A percentile compares a stretch with the other conserved stretches of the same genome.
phyloP scores from a whole-genome alignment of 768 basidiomycete genomes.

The Auriculariales sp. region DNA sequence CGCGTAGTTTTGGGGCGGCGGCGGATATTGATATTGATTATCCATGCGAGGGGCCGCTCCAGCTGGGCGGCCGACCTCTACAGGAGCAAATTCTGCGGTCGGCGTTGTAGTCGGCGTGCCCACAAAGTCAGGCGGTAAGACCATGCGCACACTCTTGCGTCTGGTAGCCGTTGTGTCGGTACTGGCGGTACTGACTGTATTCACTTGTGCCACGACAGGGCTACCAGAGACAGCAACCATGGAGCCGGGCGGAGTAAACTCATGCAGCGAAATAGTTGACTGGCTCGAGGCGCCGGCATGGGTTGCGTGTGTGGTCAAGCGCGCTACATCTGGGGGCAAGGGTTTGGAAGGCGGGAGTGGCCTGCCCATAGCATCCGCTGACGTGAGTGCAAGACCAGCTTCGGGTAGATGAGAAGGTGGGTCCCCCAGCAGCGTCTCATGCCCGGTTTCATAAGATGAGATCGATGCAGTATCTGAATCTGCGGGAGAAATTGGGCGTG shows the following conservation, averaged over 20 bases:
- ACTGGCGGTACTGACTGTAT: constrained; percentile 9
- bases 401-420: constrained; percentile 13
- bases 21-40: constrained; percentile 7
- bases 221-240: too few relatives aligned
- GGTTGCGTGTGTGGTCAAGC: too few relatives aligned
- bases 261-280: too few relatives aligned
- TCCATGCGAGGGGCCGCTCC: constrained; percentile 15
- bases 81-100: constrained; percentile 15
- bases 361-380: too few relatives aligned
- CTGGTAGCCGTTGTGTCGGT: constrained; percentile 14
- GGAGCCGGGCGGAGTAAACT: too few relatives aligned
- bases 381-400: too few relatives aligned
- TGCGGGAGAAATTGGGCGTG: not conserved
- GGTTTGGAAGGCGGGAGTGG: too few relatives aligned
- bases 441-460: constrained; percentile 53
- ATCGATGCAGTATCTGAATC: constrained; percentile 29
- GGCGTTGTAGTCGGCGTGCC: constrained; percentile 48
- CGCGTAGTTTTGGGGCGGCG: not conserved
- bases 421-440: constrained; percentile 33
- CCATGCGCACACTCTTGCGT: constrained; percentile 66
- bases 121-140: constrained; percentile 62
- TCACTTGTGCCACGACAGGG: too few relatives aligned
- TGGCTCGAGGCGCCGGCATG: too few relatives aligned
- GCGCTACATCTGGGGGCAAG: too few relatives aligned
- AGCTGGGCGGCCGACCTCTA: constrained; percentile 7